Evolutionary conservation across 306 rosid genomes (phyloP).

Genomic region (Dalbergia cochinchinensis): DNA sequence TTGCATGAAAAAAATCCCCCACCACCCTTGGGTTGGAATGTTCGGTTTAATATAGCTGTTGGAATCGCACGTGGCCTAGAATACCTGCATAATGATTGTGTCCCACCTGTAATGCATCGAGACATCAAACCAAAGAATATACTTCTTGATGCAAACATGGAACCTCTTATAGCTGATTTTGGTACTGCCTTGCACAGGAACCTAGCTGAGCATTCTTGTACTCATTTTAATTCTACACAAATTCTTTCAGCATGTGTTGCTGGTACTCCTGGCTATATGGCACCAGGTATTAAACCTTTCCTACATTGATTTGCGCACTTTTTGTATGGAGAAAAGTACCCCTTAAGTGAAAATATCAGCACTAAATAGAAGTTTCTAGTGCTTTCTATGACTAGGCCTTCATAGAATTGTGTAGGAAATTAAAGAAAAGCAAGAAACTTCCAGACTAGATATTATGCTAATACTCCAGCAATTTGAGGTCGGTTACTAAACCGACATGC

Average conservation of each 20-base stretch:
- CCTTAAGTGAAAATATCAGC: too few species aligned
- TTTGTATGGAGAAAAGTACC: too few species aligned
- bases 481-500: too few species aligned
- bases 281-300: conserved; percentile 65
- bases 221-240: conserved; percentile 38
- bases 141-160: conserved; percentile 90
- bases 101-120: conserved; percentile 74
- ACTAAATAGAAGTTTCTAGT: too few species aligned
- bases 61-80: conserved; percentile 81
- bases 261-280: conserved; percentile 85
- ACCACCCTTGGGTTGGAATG: conserved; percentile 65
- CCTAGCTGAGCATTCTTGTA: conserved; percentile 61
- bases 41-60: conserved; percentile 70
- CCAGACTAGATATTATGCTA: too few species aligned
- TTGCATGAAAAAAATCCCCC: conserved; percentile 66
- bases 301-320: too few species aligned
- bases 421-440: too few species aligned
- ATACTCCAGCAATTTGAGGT: too few species aligned
- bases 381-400: too few species aligned
- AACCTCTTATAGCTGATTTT: conserved; percentile 79
- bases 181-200: conserved; percentile 75
- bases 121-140: conserved; percentile 97
- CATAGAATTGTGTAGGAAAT: too few species aligned
- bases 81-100: conserved; percentile 85
- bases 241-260: conserved; percentile 33